A percentile compares a stretch with the other conserved stretches of the same genome.
phyloP scores from a whole-genome alignment of 148 eudicot genomes.

The Polygonum aviculare region DNA sequence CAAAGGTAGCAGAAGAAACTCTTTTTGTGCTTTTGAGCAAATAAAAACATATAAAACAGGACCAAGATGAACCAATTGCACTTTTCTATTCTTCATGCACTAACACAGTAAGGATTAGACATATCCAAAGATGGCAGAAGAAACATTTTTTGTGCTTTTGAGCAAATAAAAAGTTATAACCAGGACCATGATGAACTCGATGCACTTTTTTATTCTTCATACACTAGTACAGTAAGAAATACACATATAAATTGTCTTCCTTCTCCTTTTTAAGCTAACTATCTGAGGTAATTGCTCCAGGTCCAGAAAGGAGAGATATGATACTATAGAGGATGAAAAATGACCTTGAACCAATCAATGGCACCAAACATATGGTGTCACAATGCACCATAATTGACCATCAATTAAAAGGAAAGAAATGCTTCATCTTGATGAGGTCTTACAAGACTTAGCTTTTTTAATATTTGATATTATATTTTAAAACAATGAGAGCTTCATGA shows the following conservation, averaged over 20 bases:
- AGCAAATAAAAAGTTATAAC: background rate
- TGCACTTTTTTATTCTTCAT: background rate
- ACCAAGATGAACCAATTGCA: background rate
- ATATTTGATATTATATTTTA: too few species aligned
- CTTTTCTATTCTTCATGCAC: background rate
- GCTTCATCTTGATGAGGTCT: too few species aligned
- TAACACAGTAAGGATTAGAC: background rate
- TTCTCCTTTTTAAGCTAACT: background rate
- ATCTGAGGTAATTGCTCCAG: background rate
- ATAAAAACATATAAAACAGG: background rate
- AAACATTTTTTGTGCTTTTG: background rate
- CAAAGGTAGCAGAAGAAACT: background rate
- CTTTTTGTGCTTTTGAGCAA: background rate
- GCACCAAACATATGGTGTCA: too few species aligned
- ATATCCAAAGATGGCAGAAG: background rate
- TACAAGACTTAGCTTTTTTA: too few species aligned
- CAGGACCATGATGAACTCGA: background rate
- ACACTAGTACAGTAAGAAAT: background rate
- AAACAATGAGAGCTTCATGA: too few species aligned
- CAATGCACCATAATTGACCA: too few species aligned
- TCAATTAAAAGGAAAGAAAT: too few species aligned
- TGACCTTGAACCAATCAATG: too few species aligned
- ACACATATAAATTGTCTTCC: too few species aligned
- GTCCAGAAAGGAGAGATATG: background rate
- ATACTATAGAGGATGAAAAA: background rate